A percentile compares a stretch with the other conserved stretches of the same genome.
These are phyloP conservation scores for Prillingera fragicola DNA, from an alignment of 1,284 basidiomycete genomes.

Conservation along the genomic window DNA sequence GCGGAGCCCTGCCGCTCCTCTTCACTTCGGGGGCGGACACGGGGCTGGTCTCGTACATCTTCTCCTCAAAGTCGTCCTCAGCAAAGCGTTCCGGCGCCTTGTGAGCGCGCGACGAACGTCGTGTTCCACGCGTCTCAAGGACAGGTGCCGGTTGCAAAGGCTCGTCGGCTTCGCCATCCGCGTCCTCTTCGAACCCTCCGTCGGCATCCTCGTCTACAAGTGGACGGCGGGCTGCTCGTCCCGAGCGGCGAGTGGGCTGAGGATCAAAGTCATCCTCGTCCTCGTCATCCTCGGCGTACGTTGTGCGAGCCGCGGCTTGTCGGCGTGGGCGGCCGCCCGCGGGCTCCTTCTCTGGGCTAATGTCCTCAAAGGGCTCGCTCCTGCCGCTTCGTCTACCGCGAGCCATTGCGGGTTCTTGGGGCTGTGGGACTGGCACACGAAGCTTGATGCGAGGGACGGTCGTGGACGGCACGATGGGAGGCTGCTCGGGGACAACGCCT, in stretches of 20 bases:
- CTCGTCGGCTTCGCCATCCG: background rate
- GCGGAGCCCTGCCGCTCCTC: too few relatives aligned
- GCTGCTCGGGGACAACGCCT: background rate
- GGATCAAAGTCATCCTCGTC: conserved; percentile 9
- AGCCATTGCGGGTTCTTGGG: too few relatives aligned
- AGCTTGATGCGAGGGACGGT: background rate
- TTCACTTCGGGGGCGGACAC: too few relatives aligned
- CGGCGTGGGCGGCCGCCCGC: background rate
- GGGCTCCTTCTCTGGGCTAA: background rate
- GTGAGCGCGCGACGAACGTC: conserved; percentile 30
- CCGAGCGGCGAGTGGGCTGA: background rate
- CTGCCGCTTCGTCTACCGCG: too few relatives aligned
- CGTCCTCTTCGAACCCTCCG: conserved; percentile 12
- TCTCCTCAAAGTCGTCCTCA: conserved; percentile 29
- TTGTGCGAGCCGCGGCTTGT: conserved; percentile 9
- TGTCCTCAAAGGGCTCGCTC: too few relatives aligned
- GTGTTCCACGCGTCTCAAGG: conserved; percentile 43
- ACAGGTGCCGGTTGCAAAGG: background rate
- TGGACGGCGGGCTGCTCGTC: conserved; percentile 9
- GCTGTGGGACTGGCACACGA: too few relatives aligned
- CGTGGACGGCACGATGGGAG: background rate
- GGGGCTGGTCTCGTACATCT: conserved; percentile 18
- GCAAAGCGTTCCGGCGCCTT: conserved; percentile 50
- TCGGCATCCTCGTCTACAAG: conserved; percentile 37
- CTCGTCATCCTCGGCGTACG: conserved; percentile 17